These are phyloP conservation scores for Penicillium bovifimosum DNA, from an alignment of 495 filamentous ascomycete genomes.

Conservation along the genomic window DNA sequence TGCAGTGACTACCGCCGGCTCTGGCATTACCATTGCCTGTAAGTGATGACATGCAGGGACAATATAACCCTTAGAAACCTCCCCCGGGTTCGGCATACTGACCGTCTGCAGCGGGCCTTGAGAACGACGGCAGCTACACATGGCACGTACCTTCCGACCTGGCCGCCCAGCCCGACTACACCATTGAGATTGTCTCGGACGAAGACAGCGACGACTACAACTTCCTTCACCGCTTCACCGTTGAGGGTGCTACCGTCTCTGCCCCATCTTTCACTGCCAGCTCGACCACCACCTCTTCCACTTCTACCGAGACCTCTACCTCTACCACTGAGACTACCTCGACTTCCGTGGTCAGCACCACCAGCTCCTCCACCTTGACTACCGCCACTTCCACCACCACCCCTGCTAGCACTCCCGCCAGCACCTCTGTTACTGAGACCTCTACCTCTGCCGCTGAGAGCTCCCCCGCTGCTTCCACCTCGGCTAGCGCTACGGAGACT, in stretches of 20 bases:
- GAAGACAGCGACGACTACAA: conserved; percentile 41
- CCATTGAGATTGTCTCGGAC: conserved; percentile 53
- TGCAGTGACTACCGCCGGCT: conserved; percentile 34
- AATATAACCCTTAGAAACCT: not conserved
- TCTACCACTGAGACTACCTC: conserved; percentile 45
- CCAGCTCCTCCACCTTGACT: conserved; percentile 18
- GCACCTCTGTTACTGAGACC: conserved; percentile 26
- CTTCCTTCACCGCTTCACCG: conserved; percentile 54
- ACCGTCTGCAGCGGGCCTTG: conserved; percentile 39
- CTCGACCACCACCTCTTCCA: conserved; percentile 23
- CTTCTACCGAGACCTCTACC: conserved; percentile 24
- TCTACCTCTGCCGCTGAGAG: conserved; percentile 27
- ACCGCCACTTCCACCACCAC: conserved; percentile 11
- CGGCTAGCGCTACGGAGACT: conserved; percentile 1
- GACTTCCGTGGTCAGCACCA: conserved; percentile 38
- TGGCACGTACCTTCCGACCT: conserved; percentile 47
- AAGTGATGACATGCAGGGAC: conserved; percentile 23
- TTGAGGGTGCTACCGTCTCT: conserved; percentile 44
- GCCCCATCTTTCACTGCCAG: conserved; percentile 22
- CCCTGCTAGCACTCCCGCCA: conserved; percentile 35
- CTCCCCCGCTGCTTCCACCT: conserved; percentile 25
- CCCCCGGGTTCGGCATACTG: conserved; percentile 4
- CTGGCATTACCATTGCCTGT: conserved; percentile 50
- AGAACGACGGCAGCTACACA: conserved; percentile 53
- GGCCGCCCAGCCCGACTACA: conserved; percentile 47